Base-by-base conservation (phyloP, 2,329 filamentous ascomycete species). In the Emmonsia crescens region DNA sequence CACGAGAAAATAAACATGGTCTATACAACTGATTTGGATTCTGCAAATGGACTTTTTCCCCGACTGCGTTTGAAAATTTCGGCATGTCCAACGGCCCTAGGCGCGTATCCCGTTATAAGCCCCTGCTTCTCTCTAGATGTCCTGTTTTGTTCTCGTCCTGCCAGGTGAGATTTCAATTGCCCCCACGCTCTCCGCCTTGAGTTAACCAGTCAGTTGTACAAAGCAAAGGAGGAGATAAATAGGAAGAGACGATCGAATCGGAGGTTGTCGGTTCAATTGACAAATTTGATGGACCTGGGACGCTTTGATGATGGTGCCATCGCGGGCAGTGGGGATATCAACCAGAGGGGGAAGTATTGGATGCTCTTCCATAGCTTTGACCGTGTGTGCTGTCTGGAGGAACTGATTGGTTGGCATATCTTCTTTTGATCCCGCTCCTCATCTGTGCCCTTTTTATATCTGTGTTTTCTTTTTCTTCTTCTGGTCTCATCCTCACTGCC, bases 361-460 rank as follows among this genome's bases (percentile, higher is more conserved):
- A 21, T 8, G 38, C 44, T 46, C 27, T 14, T 59, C 57, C 24
- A 59, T 31, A 36, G 16, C 36, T 19, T 56, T 40, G 52, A 33
- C 52, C 8, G 31, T 56, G 52, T 56, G 31, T 21, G 8, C 19
- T 56, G 52, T 40, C 24, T 12, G 33, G 12, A 56, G 21, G 52
- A 56, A 40, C 33, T 56, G 52, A 56, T 56, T 56, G 52, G 52
- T 40, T 56, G 51, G n/a, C n/a, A 36, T 54, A 54, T 54, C 27
- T 21, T 36, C 16, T 54, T 54, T 36, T 16, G 27, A n/a, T 54
- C n/a, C 51, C 14, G 29, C 24, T 40, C 27, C 2, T 59, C 33
- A 27, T 36, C 29, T 68, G 74, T 62, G 70, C 9, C 9, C 16
- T 8, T n/a, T 40, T 38, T 27, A 36, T 10, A 56, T 21, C 52